Percentiles rank a stretch among this genome's conserved stretches.
phyloP scores from a whole-genome alignment of 257 asterid genomes.

The Paraleonurus japonicus region DNA sequence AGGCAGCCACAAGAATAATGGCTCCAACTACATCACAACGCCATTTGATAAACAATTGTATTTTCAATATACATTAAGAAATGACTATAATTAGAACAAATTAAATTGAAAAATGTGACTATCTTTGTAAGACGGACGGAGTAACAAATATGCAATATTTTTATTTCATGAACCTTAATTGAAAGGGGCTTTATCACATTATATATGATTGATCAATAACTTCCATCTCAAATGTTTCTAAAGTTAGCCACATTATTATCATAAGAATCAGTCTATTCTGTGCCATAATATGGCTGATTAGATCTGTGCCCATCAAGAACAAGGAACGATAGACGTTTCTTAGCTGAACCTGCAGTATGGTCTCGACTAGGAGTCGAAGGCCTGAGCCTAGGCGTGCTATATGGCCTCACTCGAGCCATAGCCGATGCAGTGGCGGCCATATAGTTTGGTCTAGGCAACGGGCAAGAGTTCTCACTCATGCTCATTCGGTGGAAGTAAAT shows the following conservation, averaged over 20 bases:
- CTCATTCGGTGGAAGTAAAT: conserved; percentile 32
- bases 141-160: no score
- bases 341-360: conserved; percentile 32
- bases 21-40: no score
- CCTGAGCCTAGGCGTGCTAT: conserved; percentile 63
- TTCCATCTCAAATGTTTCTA: background rate
- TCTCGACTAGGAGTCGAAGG: conserved; percentile 49
- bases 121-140: no score
- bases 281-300: conserved; percentile 23
- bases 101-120: no score
- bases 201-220: background rate
- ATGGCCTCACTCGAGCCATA: conserved; percentile 61
- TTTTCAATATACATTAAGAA: no score
- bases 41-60: no score
- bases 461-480: conserved; percentile 32
- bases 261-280: conserved; percentile 13
- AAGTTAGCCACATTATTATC: background rate
- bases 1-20: no score
- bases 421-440: conserved; percentile 85
- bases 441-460: conserved; percentile 48
- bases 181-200: background rate
- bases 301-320: conserved; percentile 26
- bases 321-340: conserved; percentile 60
- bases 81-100: no score
- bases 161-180: no score